These are phyloP conservation scores for Tuber umbilicatum DNA, from an alignment of 495 filamentous ascomycete species.

Conservation along the genomic window DNA sequence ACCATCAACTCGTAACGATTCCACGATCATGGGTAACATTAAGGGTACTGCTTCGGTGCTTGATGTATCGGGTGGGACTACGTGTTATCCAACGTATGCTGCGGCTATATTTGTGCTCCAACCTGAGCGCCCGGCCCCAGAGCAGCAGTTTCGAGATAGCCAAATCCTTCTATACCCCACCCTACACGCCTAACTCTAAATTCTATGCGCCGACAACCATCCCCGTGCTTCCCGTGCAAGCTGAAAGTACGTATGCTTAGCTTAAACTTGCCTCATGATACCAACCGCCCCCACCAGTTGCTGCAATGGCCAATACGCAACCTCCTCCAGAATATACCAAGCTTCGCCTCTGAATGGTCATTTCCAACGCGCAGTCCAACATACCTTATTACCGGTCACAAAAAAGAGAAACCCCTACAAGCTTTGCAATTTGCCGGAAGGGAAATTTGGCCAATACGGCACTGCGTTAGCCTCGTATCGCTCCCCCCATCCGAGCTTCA, in stretches of 20 bases:
- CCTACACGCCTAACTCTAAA: background rate
- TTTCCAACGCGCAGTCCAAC: background rate
- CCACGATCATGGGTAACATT: background rate
- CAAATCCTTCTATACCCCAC: background rate
- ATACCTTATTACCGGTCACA: background rate
- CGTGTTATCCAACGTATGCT: background rate
- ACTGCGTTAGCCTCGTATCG: background rate
- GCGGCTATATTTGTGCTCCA: background rate
- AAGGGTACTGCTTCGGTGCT: background rate
- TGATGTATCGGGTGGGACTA: background rate
- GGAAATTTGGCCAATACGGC: background rate
- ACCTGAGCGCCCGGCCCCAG: background rate
- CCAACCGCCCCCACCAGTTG: background rate
- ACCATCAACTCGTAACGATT: background rate
- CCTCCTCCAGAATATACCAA: background rate
- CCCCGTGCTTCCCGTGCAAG: background rate
- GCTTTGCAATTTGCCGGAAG: background rate
- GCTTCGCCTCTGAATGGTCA: background rate
- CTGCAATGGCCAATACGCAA: background rate
- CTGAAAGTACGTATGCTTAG: background rate
- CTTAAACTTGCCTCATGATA: background rate
- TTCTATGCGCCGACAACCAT: background rate
- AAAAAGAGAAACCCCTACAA: background rate
- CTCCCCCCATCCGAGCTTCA: background rate
- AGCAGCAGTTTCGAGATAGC: no score